Evolutionary conservation across 768 basidiomycete genomes (phyloP).

Genomic region (Myochromella boudieri): DNA sequence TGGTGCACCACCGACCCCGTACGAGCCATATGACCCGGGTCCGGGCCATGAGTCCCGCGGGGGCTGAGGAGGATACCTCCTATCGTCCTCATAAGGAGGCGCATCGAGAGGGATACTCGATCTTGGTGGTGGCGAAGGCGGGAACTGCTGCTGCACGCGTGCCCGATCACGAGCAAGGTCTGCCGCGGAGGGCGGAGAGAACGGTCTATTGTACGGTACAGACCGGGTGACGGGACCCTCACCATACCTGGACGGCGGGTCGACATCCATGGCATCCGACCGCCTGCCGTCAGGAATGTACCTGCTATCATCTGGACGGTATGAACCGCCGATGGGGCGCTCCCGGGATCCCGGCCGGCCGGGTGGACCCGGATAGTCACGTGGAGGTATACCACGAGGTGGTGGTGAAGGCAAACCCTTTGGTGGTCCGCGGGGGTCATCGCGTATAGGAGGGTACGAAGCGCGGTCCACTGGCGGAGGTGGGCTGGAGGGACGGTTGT

Average conservation of each 20-base stretch:
- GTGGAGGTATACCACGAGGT: slow-evolving; percentile 29
- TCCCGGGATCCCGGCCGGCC: slow-evolving; percentile 30
- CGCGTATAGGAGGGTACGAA: slow-evolving; percentile 25
- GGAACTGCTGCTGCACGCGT: slow-evolving; percentile 27
- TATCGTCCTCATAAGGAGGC: slow-evolving; percentile 32
- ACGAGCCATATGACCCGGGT: no score
- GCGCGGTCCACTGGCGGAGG: slow-evolving; percentile 13
- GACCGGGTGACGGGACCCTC: slow-evolving; percentile 31
- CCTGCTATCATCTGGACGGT: slow-evolving; percentile 39
- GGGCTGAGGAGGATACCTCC: slow-evolving; percentile 28
- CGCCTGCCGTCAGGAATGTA: slow-evolving; percentile 34
- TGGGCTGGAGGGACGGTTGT: slow-evolving; percentile 15
- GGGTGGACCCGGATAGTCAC: slow-evolving; percentile 24
- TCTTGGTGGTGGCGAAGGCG: slow-evolving; percentile 29
- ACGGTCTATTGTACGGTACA: slow-evolving; percentile 23
- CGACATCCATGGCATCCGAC: slow-evolving; percentile 33
- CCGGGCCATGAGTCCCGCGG: no score
- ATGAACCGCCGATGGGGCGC: slow-evolving; percentile 23
- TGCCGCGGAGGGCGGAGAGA: slow-evolving; percentile 32
- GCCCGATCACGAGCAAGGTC: slow-evolving; percentile 32
- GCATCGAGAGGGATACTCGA: slow-evolving; percentile 21
- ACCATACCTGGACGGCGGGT: slow-evolving; percentile 31
- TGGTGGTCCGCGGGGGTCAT: slow-evolving; percentile 29
- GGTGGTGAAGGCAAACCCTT: slow-evolving; percentile 23
- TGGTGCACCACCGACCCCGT: slow-evolving; percentile 8